Base-by-base conservation (phyloP, 2,329 filamentous ascomycete genomes). In the Penicillium sp. region DNA sequence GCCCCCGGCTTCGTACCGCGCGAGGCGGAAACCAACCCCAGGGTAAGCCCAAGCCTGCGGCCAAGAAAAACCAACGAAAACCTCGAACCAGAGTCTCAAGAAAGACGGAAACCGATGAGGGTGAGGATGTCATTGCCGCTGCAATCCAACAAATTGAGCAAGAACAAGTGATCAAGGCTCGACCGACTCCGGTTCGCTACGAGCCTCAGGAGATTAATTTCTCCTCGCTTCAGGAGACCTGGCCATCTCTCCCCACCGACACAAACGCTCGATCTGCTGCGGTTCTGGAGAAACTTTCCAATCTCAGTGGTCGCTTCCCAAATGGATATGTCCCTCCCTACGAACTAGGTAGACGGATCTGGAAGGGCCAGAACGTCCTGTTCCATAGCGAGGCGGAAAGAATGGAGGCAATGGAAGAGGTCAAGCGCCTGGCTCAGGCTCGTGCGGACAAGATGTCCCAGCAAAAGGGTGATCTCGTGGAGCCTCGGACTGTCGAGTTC, bases 341-440 rank as follows among this genome's bases (percentile, higher is more conserved):
- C 46, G 72, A 76, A 50, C 63, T 78, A 23, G 75, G 72, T 25
- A 68, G 69, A 46, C 67, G 74, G 23, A 60, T 78, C 3, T 70
- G 72, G 50, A 65, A 72, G 44, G 73, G 74, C 5, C 67, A 77
- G 59, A 72, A 64, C 39, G 75, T 78, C 23, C 58, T 70, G 16
- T 78, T 78, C 59, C 61, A 66, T 14, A 73, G 60, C 46, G 73
- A 75, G 23, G 64, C 70, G 48, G 75, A 79, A 54, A 77, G 71
- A 49, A 50, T 64, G 0, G 64, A 74, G 51, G 74, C 73, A 26
- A 54, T 77, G 50, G 63, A 68, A 19, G 67, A 73, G 52, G 72
- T 70, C n/a, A 69, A 71, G 53, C 70, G 68, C 19, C 58, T 78
- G 54, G 67, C 70, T 25, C 66, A 68, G 44, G 62, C 68, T 39